Evolutionary conservation across 106 monocot genomes (phyloP), one percentile per base, ranked within the genome.

Genomic region (Posidonia australis): DNA sequence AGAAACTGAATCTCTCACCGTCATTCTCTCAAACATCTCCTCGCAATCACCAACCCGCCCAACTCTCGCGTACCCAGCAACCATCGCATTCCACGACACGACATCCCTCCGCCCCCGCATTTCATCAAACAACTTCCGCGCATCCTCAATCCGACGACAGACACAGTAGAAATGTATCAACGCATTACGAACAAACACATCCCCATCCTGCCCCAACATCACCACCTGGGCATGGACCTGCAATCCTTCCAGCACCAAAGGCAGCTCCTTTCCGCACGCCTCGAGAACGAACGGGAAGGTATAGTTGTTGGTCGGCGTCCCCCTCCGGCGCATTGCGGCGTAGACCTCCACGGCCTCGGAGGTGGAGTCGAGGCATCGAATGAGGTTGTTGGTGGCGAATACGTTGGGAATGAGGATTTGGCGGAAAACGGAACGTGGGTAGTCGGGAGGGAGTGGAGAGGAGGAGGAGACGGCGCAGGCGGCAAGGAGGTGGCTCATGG

Each of bases 201-300:
- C 87, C 10, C 68, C 46, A 14, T 46, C 68, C 12, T 78, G 68
- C 18, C 81, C 88, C 48, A 81, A 55, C 58, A 52, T 74, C 17
- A 81, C 49, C 13, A 72, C 69, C 30, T 79, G 76, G 44, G 67
- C 73, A 23, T 87, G 87, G 26, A 87, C 69, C 73, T 80, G 80
- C 46, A 62, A 17, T 11, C 88, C 88, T 36, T 71, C 71, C 25
- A 10, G 10, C 32, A 47, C 22, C 24, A 59, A 5, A 17, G 64
- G 41, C 1, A 74, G 51, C 2, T 56, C 66, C 14, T 49, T 62
- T 14, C 58, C 59, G 75, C 73, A 80, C n/a, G 82, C 77, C 3
- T 78, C 73, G 48, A 88, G 68, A 32, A 84, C 67, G 62, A 88
- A 77, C 11, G 88, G 76, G 79, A 74, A 88, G 14, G 88, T 81